Base-by-base conservation (phyloP, 345 rosid genomes). In the Arabis alpina region DNA sequence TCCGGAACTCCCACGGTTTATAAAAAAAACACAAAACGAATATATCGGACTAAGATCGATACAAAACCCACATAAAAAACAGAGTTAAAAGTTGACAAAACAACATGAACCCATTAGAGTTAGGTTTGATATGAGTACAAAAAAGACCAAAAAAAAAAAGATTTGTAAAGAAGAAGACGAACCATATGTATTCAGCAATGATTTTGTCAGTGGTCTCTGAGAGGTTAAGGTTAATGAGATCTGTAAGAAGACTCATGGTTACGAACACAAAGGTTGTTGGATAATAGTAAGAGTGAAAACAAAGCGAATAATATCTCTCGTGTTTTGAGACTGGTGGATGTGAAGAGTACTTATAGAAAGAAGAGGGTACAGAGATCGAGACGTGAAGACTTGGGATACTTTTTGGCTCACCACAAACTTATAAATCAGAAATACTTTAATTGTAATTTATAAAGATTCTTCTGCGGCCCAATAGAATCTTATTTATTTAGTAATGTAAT, bases 111-210 rank as follows among this genome's bases (percentile, higher is more conserved):
- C 32, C 50, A 72, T 63, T 71, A 0, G 54, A 61, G n/a, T 37
- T 37, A 42, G 4, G 34, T 2, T 50, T 30, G 16, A 12, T 16
- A n/a, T 41, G 51, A 57, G 25, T 14, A 61, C 19, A 9, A 50
- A 50, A n/a, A n/a, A n/a, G n/a, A n/a, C n/a, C n/a, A n/a, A n/a
- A n/a, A n/a, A 50, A 40, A 42, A 40, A 41, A 27, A 1, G 58
- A 48, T 28, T 4, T 63, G 23, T 27, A n/a, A n/a, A 54, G 49
- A 27, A 76, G 70, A 70, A 25, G 70, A 63, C 70, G 41, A 53
- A 92, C 98, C 97, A 93, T 82, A 90, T 83, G 82, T 90, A 93
- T 73, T 92, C 98, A 0, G 97, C 97, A 66, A 90, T 88, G 85
- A 88, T 80, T 78, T 92, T 85, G 5, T 88, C 85, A 13, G 97